These are phyloP conservation scores for Zygotorulaspora danielsina DNA, from an alignment of 805 yeast genomes.

Conservation along the genomic window DNA sequence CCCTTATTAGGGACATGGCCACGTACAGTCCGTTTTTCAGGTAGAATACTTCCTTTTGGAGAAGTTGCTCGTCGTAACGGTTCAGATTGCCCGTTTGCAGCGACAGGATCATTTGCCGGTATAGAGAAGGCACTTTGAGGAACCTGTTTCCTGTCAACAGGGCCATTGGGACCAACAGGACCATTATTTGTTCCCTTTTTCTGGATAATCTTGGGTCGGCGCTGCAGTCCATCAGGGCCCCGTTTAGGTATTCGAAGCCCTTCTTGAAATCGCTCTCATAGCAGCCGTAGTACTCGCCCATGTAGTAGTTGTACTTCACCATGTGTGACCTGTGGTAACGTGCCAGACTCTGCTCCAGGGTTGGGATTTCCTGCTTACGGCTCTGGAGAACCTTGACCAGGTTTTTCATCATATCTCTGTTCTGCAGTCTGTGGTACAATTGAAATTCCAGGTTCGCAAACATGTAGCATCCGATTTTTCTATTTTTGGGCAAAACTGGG, in stretches of 20 bases:
- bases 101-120: neutral
- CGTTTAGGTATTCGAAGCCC: conserved; percentile 48
- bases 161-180: conserved; percentile 60
- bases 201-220: conserved; percentile 4
- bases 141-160: conserved; percentile 41
- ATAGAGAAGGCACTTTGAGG: neutral
- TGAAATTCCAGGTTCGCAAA: conserved; percentile 67
- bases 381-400: conserved; percentile 65
- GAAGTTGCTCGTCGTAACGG: conserved; percentile 45
- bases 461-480: conserved; percentile 62
- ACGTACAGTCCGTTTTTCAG: conserved; percentile 59
- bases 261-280: conserved; percentile 50
- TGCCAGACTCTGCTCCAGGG: conserved; percentile 12
- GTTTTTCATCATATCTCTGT: conserved; percentile 68
- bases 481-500: conserved; percentile 45
- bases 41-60: conserved; percentile 45
- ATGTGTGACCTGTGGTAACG: conserved; percentile 47
- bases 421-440: conserved; percentile 61
- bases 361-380: conserved; percentile 15
- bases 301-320: conserved; percentile 62
- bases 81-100: conserved; percentile 47
- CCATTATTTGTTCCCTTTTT: conserved; percentile 42
- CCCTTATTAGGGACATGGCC: conserved; percentile 49
- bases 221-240: conserved; percentile 39
- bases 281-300: conserved; percentile 62